Base-by-base conservation (phyloP, 1,139 yeast genomes). In the Pichia sp. region DNA sequence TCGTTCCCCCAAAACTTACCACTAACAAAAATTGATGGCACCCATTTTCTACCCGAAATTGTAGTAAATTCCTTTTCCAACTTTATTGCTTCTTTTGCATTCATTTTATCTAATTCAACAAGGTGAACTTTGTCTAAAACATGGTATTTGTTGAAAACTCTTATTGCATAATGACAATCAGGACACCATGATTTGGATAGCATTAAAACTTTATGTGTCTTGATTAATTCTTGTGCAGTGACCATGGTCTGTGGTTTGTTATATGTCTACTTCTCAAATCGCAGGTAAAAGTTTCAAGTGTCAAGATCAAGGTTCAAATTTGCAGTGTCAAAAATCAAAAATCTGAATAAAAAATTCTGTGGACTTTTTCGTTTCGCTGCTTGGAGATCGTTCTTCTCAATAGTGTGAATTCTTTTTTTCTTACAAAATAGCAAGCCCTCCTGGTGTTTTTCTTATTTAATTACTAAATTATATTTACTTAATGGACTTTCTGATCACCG, bases 171-270 rank as follows among this genome's bases (percentile, higher is more conserved):
- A 48, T 76, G 80, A 61, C 91, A 85, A 61, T 85, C 91, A 1
- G 88, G 87, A 66, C 91, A 85, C 90, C 90, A 85, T 25, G 84
- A 75, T 59, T 84, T 85, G 44, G 87, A 79, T 18, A 84, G 66
- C 75, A 83, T 78, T 55, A 85, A 72, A 60, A 69, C 79, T 47
- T 71, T 73, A 67, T 83, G 70, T 7, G 69, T 60, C 8, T 66
- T 53, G 49, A 84, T 74, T 49, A 81, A 68, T 27, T 73, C 69
- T 54, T 72, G 53, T 4, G 67, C 68, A 29, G 52, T n/a, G 8
- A 34, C 38, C 38, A 34, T 34, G 25, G 25, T 22, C 25, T 3
- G 10, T 29, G 31, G 31, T n/a, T 22, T n/a, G 38, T n/a, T 31
- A 7, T 13, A 31, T 14, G 13, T 31, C 7, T 28, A 28, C 30